A percentile compares a stretch with the other conserved stretches of the same genome.
These are phyloP conservation scores for Calonectria pauciramosa DNA, from an alignment of 2,329 filamentous ascomycete genomes.

Conservation along the genomic window DNA sequence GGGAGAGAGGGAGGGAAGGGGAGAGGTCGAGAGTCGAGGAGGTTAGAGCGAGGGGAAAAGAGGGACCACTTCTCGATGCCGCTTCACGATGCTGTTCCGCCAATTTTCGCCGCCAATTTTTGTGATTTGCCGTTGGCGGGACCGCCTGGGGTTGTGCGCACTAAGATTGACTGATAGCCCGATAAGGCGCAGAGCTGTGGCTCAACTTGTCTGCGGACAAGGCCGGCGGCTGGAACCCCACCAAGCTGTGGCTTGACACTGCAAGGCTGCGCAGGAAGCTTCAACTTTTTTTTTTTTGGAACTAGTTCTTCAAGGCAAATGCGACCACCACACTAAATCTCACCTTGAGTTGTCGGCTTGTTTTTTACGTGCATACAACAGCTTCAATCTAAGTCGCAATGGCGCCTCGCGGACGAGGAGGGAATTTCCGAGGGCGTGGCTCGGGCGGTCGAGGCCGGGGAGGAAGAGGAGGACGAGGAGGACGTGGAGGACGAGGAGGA, in stretches of 20 bases:
- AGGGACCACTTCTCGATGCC: slow-evolving; percentile 42
- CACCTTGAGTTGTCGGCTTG: background rate
- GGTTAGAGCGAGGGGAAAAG: slow-evolving; percentile 39
- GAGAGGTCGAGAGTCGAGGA: slow-evolving; percentile 27
- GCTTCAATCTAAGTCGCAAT: slow-evolving; percentile 43
- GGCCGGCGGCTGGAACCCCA: slow-evolving; percentile 41
- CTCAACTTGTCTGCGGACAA: slow-evolving; percentile 31
- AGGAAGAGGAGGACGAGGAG: slow-evolving; percentile 42
- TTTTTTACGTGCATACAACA: background rate
- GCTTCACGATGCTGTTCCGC: slow-evolving; percentile 48
- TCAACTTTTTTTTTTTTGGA: slow-evolving; percentile 49
- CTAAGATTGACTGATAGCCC: slow-evolving; percentile 60
- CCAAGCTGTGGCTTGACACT: slow-evolving; percentile 50
- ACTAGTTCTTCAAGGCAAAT: background rate
- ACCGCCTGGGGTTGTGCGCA: slow-evolving; percentile 65
- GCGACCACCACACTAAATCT: background rate
- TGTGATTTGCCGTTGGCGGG: slow-evolving; percentile 59
- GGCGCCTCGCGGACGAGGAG: slow-evolving; percentile 53
- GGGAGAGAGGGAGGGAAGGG: slow-evolving; percentile 12
- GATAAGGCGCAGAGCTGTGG: slow-evolving; percentile 53
- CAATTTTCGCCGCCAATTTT: slow-evolving; percentile 58
- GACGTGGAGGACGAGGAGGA: slow-evolving; percentile 45
- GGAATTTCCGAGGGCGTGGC: slow-evolving; percentile 50
- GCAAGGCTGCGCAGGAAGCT: slow-evolving; percentile 53
- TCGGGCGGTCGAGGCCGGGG: slow-evolving; percentile 45